Base-by-base conservation (phyloP, 768 basidiomycete species). In the Rhodosporidiobolus odoratus region DNA sequence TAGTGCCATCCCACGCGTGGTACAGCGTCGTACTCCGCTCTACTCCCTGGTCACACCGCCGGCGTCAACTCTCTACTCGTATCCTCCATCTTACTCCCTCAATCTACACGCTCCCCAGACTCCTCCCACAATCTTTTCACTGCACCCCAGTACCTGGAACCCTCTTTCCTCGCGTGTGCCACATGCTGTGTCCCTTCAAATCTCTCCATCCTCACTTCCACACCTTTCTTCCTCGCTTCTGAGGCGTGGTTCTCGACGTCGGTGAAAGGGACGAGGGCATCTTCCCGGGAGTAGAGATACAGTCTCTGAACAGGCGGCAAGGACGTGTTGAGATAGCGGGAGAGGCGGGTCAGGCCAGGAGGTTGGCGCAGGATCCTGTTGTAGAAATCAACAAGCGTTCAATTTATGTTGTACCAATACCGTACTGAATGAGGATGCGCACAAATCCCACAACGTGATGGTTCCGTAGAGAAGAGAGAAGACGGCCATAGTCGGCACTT, bases 231-330 rank as follows among this genome's bases (percentile, higher is more conserved):
- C 38, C 47, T 23, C 2, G 76, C 71, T 10, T 59, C 45, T 19
- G 56, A 41, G 12, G 59, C 71, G 58, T 77, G 76, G 0, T 6
- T 37, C 56, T 76, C 76, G 35, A 77, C 75, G 57, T 71, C 74
- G 21, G 60, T 25, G 37, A 34, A 47, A 17, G 68, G 71, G 37
- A 77, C 66, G 65, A 77, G 62, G 27, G 34, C 27, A 63, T 77
- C 76, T 19, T 40, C 23, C 23, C 38, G 41, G 2, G 75, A 76
- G 65, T 77, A 77, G 60, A 77, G 62, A 58, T 76, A 77, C 21
- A 75, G 65, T 1, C 76, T 62, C 9, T 69, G 71, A 27, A 71
- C 71, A n/a, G 57, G 16, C 5, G 65, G 69, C 19, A 67, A 43
- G 32, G 66, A 23, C 10, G 69, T 37, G 68, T 64, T 71, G 43